Base-by-base conservation (phyloP, 2,329 filamentous ascomycete species). In the Colletotrichum orbiculare region DNA sequence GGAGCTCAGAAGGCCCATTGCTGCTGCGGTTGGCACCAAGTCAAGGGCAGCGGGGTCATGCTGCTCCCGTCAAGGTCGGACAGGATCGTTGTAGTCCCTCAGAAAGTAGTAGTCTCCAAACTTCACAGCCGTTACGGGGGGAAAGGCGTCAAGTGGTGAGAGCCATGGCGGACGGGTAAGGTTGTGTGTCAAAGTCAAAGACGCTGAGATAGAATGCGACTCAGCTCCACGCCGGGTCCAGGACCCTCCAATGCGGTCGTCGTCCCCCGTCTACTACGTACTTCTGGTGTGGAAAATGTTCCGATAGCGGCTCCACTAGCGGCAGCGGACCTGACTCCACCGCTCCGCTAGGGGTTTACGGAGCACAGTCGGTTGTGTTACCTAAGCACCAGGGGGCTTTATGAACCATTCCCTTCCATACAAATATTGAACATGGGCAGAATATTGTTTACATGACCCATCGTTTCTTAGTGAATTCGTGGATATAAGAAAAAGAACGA, bases 1-100 rank as follows among this genome's bases (percentile, higher is more conserved):
- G 47, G 50, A 67, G 56, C 33, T 65, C 41, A 67, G 25, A 37
- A 61, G 45, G 50, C 60, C 67, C 67, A 68, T 68, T 46, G n/a
- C 53, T 34, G 47, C 43, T 33, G 57, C 53, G 38, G 47, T 39
- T 33, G 57, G 47, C 34, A 45, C 53, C 54, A 63, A 38, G 59
- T 66, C 50, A 49, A 49, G 15, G 38, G 25, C 64, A 64, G 60
- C 60, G 38, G 50, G 54, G 43, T 66, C 64, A 66, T 66, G 54
- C 64, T 66, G 60, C 38, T 58, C 53, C 15, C 45, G 45, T n/a
- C 35, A 33, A 9, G 47, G 52, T 12, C 25, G 25, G 25, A 25
- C 25, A 25, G 25, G 25, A 25, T 25, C 25, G 25, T 25, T 25
- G 25, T 25, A 25, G 25, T 25, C 25, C 39, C 13, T 42, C 15